Base-by-base conservation (phyloP, 306 rosid species). In the Adenanthera pavonina region DNA sequence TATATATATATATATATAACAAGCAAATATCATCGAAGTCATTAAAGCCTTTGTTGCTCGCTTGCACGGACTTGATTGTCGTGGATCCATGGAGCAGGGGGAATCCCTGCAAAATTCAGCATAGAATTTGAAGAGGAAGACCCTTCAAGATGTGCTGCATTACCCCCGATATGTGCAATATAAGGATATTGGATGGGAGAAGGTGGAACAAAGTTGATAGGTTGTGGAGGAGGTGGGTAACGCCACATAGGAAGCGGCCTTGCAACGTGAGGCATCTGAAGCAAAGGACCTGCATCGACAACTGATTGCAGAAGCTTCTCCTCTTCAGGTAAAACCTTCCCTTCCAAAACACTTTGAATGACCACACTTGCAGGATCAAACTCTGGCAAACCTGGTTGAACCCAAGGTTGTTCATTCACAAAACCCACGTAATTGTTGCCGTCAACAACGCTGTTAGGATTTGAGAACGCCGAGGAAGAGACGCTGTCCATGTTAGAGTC, bases 181-280 rank as follows among this genome's bases (percentile, higher is more conserved):
- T 81, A 85, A 80, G 78, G 66, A 12, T 88, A 83, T 43, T 75
- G 53, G 61, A 88, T 61, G 0, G 71, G 25, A 80, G 89, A 81
- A 1, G 92, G 88, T n/a, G 95, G 95, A 80, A 86, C 69, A 81
- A 88, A 74, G 20, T 82, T 77, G 66, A 95, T 87, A 7, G 79
- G 48, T 49, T 64, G 88, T 66, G 84, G 8, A 9, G 97, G 91
- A 7, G 99, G 95, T 10, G 99, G 76, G 73, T 90, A 90, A 4
- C 86, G 81, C 97, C 97, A 93, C 12, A 80, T 81, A 7, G 97
- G 99, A 77, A 92, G 89, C 7, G 95, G 94, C 8, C 97, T 97
- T 0, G 94, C 89, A 3, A 89, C 70, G 0, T 88, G 79, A n/a
- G 92, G 89, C 0, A 86, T 86, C 69, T 89, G 84, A 49, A 94